phyloP scores from a whole-genome alignment of 2,329 filamentous ascomycete genomes.

The Sclerotinia subarctica region DNA sequence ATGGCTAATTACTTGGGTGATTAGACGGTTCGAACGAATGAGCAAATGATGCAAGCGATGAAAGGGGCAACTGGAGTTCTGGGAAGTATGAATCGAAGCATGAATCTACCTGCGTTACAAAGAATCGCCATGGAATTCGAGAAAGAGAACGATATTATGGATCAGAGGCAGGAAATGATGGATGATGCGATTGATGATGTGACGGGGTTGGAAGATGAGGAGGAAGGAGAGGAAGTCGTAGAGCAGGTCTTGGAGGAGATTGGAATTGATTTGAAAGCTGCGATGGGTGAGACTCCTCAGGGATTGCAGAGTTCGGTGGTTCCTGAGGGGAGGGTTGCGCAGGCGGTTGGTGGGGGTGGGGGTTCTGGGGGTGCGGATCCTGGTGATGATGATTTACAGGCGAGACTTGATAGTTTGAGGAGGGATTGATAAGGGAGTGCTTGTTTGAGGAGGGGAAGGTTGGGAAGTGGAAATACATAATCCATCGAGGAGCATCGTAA shows the following conservation, averaged over 20 bases:
- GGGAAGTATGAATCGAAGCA: constrained; percentile 94
- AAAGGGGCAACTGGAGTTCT: constrained; percentile 92
- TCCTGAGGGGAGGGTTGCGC: constrained; percentile 74
- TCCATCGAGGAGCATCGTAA: constrained; percentile 99
- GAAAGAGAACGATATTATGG: constrained; percentile 98
- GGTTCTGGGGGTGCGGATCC: constrained; percentile 53
- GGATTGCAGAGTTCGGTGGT: constrained; percentile 73
- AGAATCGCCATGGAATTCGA: constrained; percentile 99
- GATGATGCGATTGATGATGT: constrained; percentile 97
- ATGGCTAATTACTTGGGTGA: constrained; percentile 15
- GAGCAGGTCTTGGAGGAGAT: constrained; percentile 97
- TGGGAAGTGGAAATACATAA: constrained; percentile 49
- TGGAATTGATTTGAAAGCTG: constrained; percentile 85
- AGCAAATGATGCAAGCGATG: constrained; percentile 99
- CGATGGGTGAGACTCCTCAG: constrained; percentile 85
- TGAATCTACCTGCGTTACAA: constrained; percentile 94
- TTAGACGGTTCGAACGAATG: constrained; percentile 93
- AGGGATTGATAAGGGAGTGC: constrained; percentile 21
- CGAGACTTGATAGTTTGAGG: constrained; percentile 78
- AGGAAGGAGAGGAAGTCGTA: constrained; percentile 94
- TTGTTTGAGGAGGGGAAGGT: background rate
- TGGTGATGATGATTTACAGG: constrained; percentile 87
- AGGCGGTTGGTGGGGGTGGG: constrained; percentile 75
- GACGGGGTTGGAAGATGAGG: constrained; percentile 84
- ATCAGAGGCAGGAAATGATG: constrained; percentile 99